Conservation (phyloP, 345 rosid genomes). For the Gossypium herbaceum region DNA sequence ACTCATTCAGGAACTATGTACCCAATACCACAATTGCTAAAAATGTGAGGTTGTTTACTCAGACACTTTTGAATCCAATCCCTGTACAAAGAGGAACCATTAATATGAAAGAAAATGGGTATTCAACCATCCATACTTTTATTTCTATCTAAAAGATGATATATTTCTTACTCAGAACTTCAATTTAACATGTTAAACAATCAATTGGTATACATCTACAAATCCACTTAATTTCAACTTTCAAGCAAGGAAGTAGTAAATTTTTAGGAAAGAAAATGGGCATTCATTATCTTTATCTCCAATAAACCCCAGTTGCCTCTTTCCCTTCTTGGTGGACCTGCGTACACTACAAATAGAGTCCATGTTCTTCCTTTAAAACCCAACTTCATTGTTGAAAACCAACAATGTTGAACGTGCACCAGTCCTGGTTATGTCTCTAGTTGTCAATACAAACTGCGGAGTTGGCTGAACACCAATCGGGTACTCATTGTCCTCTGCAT, state of each 20-base stretch:
- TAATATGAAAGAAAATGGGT: too few relatives aligned
- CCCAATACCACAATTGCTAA: constrained; percentile 18
- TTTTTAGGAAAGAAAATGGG: too few relatives aligned
- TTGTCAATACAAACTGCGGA: constrained; percentile 17
- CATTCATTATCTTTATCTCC: constrained; percentile 16
- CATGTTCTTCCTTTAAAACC: constrained; percentile 19
- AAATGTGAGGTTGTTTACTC: constrained; percentile 15
- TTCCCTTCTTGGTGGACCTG: constrained; percentile 9
- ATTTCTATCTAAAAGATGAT: too few relatives aligned
- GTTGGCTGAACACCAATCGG: constrained; percentile 13
- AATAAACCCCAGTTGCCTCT: constrained; percentile 5
- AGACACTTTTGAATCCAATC: constrained; percentile 24
- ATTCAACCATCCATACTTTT: too few relatives aligned
- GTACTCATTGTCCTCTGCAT: constrained; percentile 25
- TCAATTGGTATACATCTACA: too few relatives aligned
- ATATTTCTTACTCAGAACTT: background rate
- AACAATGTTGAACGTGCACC: constrained; percentile 22
- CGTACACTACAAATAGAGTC: constrained; percentile 17
- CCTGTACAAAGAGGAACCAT: constrained; percentile 5
- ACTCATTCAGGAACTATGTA: constrained; percentile 26
- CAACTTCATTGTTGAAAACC: constrained; percentile 20
- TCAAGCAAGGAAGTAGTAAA: too few relatives aligned
- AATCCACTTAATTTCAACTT: too few relatives aligned
- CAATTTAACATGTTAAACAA: background rate
- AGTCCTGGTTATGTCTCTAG: constrained; percentile 12